Percentiles rank a stretch among this genome's conserved stretches.
These are phyloP conservation scores for Calonectria crousiana DNA, from an alignment of 2,329 filamentous ascomycete species.

Conservation along the genomic window DNA sequence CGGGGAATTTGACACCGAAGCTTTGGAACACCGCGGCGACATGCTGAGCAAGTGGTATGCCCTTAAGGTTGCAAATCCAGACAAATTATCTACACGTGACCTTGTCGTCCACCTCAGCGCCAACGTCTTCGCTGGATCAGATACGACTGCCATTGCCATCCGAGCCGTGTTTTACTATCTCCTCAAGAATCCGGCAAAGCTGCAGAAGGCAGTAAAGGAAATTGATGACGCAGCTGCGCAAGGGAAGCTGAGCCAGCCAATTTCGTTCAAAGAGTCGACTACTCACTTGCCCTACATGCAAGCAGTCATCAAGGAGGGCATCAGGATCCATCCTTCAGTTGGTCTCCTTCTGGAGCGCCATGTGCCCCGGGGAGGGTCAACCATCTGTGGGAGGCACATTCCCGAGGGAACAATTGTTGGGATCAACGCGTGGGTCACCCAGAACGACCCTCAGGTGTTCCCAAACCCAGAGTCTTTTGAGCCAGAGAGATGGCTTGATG, in stretches of 20 bases:
- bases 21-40: slow-evolving; percentile 11
- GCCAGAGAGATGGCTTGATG: slow-evolving; percentile 56
- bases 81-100: slow-evolving; percentile 17
- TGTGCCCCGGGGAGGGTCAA: slow-evolving; percentile 58
- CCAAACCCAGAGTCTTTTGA: slow-evolving; percentile 49
- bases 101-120: slow-evolving; percentile 13
- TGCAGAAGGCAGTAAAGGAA: slow-evolving; percentile 39
- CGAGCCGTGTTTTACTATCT: slow-evolving; percentile 51
- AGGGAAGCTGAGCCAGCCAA: slow-evolving; percentile 24
- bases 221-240: slow-evolving; percentile 28
- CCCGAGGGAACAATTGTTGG: slow-evolving; percentile 50
- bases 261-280: slow-evolving; percentile 55
- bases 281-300: slow-evolving; percentile 62
- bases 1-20: slow-evolving; percentile 9
- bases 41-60: slow-evolving; percentile 23
- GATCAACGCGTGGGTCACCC: slow-evolving; percentile 51
- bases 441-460: slow-evolving; percentile 47
- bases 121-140: slow-evolving; percentile 51
- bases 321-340: slow-evolving; percentile 62
- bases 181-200: slow-evolving; percentile 28
- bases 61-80: slow-evolving; percentile 28
- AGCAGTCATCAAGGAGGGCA: slow-evolving; percentile 64
- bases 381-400: slow-evolving; percentile 50
- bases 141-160: slow-evolving; percentile 62
- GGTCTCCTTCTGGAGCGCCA: slow-evolving; percentile 61